A percentile compares a stretch with the other conserved stretches of the same genome.
These are phyloP conservation scores for Cucurbita pepo DNA, from an alignment of 306 rosid species.

Conservation along the genomic window DNA sequence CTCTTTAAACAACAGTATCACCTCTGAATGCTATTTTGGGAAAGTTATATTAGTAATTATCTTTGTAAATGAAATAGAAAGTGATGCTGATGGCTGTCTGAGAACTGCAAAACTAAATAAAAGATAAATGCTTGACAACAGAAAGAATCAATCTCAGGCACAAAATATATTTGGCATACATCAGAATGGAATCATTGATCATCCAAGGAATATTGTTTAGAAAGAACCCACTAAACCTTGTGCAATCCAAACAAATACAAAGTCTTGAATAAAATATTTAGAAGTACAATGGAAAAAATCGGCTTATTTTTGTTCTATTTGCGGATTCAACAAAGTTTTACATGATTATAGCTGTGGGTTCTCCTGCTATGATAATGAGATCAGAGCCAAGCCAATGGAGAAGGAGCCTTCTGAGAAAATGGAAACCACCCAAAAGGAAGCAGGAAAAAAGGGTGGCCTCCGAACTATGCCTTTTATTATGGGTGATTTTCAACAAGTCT, in stretches of 20 bases:
- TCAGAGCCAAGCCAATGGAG: slow-evolving; percentile 10
- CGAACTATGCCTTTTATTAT: slow-evolving; percentile 74
- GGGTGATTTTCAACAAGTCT: slow-evolving; percentile 14
- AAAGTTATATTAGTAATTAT: too few relatives aligned
- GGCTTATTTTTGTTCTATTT: background rate
- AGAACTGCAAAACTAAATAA: background rate
- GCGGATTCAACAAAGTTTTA: slow-evolving; percentile 3
- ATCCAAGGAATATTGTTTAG: background rate
- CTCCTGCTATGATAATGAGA: slow-evolving; percentile 4
- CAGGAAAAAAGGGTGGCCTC: slow-evolving; percentile 46
- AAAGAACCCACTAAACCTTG: background rate
- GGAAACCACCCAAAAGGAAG: slow-evolving; percentile 13
- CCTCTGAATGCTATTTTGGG: too few relatives aligned
- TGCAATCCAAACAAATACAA: background rate
- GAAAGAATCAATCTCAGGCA: background rate
- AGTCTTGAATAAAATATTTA: background rate
- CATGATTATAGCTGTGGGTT: background rate
- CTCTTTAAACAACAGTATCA: too few relatives aligned
- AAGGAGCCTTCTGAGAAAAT: slow-evolving; percentile 16
- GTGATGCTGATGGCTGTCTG: too few relatives aligned
- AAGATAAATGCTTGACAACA: background rate
- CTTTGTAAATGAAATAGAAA: too few relatives aligned
- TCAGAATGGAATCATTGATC: background rate
- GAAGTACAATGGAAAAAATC: background rate
- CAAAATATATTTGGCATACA: background rate